Base-by-base conservation (phyloP, 1,139 yeast species). In the Suhomyces taliae region DNA sequence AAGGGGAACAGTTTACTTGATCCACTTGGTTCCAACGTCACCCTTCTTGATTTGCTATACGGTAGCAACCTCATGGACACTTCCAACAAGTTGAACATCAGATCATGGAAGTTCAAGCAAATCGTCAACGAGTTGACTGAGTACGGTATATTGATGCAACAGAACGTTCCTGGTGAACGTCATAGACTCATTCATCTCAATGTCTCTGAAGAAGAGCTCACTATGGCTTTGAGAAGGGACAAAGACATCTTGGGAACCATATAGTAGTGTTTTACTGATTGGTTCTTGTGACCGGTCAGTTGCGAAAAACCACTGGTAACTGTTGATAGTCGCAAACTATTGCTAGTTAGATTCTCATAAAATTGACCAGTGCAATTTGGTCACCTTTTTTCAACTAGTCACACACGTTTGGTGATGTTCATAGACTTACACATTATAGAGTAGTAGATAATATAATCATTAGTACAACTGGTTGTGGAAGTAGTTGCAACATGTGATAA, bases 101-200 rank as follows among this genome's bases (percentile, higher is more conserved):
- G 84, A 39, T 59, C 74, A 1, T 63, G 61, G 38, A 66, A 83
- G 7, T 81, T 87, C 58, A 70, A 73, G 39, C 76, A 70, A 42
- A 75, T 85, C 0, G 60, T 87, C 7, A 73, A 77, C 43, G 95
- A 89, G 56, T 70, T 93, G 45, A 81, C 81, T 7, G 97, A 90
- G 51, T 83, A 83, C 40, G 98, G 98, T 0, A 70, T 91, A 14
- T 57, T 93, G 3, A 71, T 81, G 3, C 84, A 82, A 56, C 95
- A 88, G 59, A 78, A 78, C 46, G 71, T 80, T 49, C 78, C 78
- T 44, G 85, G 90, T 32, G 95, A 89, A 57, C 73, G 96, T 47
- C 70, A 81, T 48, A 76, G 83, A 33, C 66, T 81, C 49, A 69
- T 91, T 1, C 79, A 87, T 45, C 67, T 93, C 46, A 82, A 81